Evolutionary conservation across 306 rosid genomes (phyloP), one percentile per base, ranked within the genome.

Genomic region (Trifolium pratense): DNA sequence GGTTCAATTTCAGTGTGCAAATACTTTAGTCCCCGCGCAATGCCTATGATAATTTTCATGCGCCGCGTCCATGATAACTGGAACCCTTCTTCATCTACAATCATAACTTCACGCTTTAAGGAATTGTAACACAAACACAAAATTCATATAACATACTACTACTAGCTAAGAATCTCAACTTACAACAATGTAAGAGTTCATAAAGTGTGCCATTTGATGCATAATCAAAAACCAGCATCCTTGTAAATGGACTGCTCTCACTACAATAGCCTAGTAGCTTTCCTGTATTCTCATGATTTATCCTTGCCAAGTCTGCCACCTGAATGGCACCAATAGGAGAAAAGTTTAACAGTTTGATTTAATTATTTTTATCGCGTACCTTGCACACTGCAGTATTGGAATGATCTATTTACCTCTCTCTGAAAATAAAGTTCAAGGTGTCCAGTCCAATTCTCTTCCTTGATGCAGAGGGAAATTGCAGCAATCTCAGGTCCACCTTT

Each of bases 401-500:
- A 78, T 64, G 63, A 69, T 70, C 34, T 62, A 64, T 73, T 75
- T 89, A 91, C 97, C 96, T 95, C 99, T 83, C 85, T 81, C 80
- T 90, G 96, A 78, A 87, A 91, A 86, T 90, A 91, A 58, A 95
- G 90, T 75, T 91, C 97, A 16, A 86, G 96, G 80, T 88, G 92
- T 66, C 90, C 89, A 3, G 97, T 87, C 99, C 97, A 95, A 75
- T 82, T 75, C 76, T 87, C 99, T 79, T 91, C 97, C 78, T 88
- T 95, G 65, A 91, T 87, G 89, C 96, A 91, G 73, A 95, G 84
- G 67, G 99, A 90, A 63, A 95, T 91, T 46, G 90, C 97, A 36
- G 97, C 99, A 73, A 95, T 90, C 86, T 91, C 99, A 40, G 99
- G 93, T 26, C 99, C 99, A 74, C 96, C 89, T 84, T 90, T 90